Evolutionary conservation across 2,329 filamentous ascomycete genomes (phyloP).

Genomic region (Lojkania enalia): DNA sequence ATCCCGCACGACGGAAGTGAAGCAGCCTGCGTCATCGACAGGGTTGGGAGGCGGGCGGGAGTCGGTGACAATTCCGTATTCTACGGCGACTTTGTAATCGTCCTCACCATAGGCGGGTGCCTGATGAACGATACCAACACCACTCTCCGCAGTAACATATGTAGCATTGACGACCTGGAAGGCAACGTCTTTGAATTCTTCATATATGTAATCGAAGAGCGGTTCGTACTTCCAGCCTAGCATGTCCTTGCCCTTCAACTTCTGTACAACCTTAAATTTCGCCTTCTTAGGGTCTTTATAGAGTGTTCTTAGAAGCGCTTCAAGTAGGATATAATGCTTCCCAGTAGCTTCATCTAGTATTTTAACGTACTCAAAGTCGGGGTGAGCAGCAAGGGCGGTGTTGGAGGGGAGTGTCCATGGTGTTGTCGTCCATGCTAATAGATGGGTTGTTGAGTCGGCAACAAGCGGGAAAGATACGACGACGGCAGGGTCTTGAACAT

Average conservation of each 20-base stretch:
- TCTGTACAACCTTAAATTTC: slow-evolving; percentile 81
- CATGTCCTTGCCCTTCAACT: slow-evolving; percentile 81
- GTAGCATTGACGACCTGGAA: slow-evolving; percentile 82
- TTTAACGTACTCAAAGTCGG: slow-evolving; percentile 85
- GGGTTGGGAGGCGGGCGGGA: slow-evolving; percentile 83
- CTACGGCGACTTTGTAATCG: slow-evolving; percentile 83
- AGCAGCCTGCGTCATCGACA: slow-evolving; percentile 81
- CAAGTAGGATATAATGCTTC: slow-evolving; percentile 83
- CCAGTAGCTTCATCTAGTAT: slow-evolving; percentile 80
- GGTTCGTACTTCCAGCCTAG: slow-evolving; percentile 87
- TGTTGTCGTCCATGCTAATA: slow-evolving; percentile 81
- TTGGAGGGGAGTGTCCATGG: slow-evolving; percentile 86
- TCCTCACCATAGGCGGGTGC: slow-evolving; percentile 93
- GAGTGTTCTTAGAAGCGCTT: slow-evolving; percentile 76
- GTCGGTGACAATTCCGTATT: slow-evolving; percentile 75
- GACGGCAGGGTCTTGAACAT: slow-evolving; percentile 86
- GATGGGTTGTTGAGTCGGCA: slow-evolving; percentile 71
- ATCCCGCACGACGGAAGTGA: slow-evolving; percentile 74
- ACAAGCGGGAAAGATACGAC: slow-evolving; percentile 85
- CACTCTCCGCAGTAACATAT: slow-evolving; percentile 87
- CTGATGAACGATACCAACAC: slow-evolving; percentile 93
- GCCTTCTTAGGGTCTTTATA: slow-evolving; percentile 97
- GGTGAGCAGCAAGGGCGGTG: slow-evolving; percentile 74
- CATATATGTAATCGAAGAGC: slow-evolving; percentile 86
- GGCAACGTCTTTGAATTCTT: slow-evolving; percentile 81